Percentiles rank a stretch among this genome's conserved stretches.
Evolutionary conservation across 805 yeast species (phyloP).

Genomic region (Wickerhamomyces bovis): DNA sequence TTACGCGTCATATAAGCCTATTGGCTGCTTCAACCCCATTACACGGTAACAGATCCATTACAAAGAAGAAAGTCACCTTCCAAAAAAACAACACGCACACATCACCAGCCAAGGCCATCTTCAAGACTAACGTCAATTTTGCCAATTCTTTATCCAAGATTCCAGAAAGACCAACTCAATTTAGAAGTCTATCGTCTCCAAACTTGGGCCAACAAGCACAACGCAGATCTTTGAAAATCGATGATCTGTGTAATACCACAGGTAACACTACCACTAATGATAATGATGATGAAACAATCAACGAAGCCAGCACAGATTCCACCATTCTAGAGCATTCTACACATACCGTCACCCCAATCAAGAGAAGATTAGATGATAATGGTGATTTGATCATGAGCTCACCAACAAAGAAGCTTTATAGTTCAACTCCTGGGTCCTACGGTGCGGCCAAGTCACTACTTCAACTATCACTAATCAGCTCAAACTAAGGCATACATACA

Average conservation of each 20-base stretch:
- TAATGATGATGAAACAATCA: constrained; percentile 4
- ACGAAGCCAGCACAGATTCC: not conserved
- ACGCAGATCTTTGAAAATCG: constrained; percentile 12
- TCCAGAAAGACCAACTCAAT: not conserved
- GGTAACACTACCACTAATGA: constrained; percentile 6
- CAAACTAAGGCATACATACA: constrained; percentile 9
- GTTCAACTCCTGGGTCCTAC: constrained; percentile 41
- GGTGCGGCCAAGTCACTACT: constrained; percentile 42
- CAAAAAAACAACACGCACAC: constrained; percentile 9
- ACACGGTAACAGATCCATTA: constrained; percentile 3
- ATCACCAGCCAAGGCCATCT: constrained; percentile 1
- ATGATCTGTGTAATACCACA: constrained; percentile 10
- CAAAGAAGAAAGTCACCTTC: constrained; percentile 20
- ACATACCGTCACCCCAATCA: constrained; percentile 8
- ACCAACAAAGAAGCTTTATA: constrained; percentile 29
- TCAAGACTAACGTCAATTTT: constrained; percentile 3
- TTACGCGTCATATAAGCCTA: constrained; percentile 26
- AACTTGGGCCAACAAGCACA: not conserved
- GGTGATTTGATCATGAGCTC: constrained; percentile 27
- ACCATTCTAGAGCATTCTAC: constrained; percentile 5
- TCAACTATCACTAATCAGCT: constrained; percentile 32
- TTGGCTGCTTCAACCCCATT: constrained; percentile 30
- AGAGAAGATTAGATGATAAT: constrained; percentile 14
- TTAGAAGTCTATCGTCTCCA: constrained; percentile 1
- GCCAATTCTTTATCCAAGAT: constrained; percentile 2